phyloP scores from a whole-genome alignment of 2,329 filamentous ascomycete genomes.

The Calycina herbarum region DNA sequence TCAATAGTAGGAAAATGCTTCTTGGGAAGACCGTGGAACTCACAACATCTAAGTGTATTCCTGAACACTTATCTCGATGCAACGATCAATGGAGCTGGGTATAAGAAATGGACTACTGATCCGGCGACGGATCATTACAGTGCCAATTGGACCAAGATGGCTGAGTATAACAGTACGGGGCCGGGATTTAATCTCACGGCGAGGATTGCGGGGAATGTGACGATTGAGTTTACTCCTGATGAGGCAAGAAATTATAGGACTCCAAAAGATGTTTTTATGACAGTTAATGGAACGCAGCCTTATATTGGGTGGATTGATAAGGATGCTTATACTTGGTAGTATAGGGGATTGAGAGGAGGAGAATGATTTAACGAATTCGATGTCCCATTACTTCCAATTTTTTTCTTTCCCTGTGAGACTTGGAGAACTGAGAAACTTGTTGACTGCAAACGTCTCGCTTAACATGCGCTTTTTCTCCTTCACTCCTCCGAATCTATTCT shows the following conservation, averaged over 20 bases:
- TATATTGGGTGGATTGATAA: conserved; percentile 51
- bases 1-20: conserved; percentile 45
- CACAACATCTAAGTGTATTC: conserved; percentile 49
- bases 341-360: too few relatives aligned
- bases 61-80: conserved; percentile 50
- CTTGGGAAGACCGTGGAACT: conserved; percentile 51
- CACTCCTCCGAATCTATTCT: too few relatives aligned
- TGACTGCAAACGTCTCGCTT: too few relatives aligned
- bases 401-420: too few relatives aligned
- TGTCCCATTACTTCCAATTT: neutral
- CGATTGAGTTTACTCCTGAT: conserved; percentile 42
- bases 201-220: conserved; percentile 39
- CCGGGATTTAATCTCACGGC: conserved; percentile 52
- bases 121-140: conserved; percentile 24
- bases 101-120: conserved; percentile 47
- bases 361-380: neutral
- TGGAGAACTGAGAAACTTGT: neutral
- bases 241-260: conserved; percentile 41
- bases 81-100: conserved; percentile 49
- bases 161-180: conserved; percentile 51
- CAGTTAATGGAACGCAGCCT: conserved; percentile 45
- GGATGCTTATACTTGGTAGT: conserved; percentile 14
- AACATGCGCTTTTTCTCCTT: too few relatives aligned
- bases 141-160: conserved; percentile 48
- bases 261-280: conserved; percentile 48